Evolutionary conservation across 179 eudicot species (phyloP), one percentile per base, ranked within the genome.

Genomic region (Spinacia oleracea): DNA sequence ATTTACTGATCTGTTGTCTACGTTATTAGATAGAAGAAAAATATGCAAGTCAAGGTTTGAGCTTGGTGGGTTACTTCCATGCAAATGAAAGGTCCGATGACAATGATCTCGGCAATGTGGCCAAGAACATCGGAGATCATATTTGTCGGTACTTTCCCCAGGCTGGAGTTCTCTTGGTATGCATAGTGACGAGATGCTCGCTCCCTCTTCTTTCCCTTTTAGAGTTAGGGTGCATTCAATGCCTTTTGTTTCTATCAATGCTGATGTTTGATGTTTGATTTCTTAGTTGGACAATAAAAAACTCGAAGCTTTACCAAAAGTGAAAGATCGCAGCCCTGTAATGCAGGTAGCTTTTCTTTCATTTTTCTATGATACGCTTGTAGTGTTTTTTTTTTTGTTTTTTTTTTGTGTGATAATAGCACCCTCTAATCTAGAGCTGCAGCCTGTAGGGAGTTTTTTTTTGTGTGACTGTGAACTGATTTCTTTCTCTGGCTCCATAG

Each of bases 61-160:
- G 90, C 83, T 81, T 93, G 77, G 98, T 96, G 67, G 99, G 97
- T 34, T 96, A 96, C 66, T 96, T 90, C 84, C 98, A 96, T 45
- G 97, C 98, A 43, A 96, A 96, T 71, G 99, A 93, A 84, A 91
- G 97, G 72, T 86, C 86, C 84, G 93, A 93, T 65, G 98, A 96
- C 86, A 51, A 62, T n/a, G 99, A 96, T 83, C 93, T 96, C 27
- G 81, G 84, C 64, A 78, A 63, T 56, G 89, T 90, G 59, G 97
- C 99, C 45, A 96, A 91, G 87, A 90, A 93, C 81, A 87, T 96
- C 64, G 99, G 94, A 6, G 99, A 93, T 83, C 97, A 93, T 78
- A 88, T 96, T 27, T 86, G 85, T 66, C 91, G 90, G n/a, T 93
- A 93, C 85, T 89, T 91, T 81, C 93, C 97, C 16, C 94, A 91